These are phyloP conservation scores for Gastrolobium bilobum DNA, from an alignment of 306 rosid genomes.

Conservation along the genomic window DNA sequence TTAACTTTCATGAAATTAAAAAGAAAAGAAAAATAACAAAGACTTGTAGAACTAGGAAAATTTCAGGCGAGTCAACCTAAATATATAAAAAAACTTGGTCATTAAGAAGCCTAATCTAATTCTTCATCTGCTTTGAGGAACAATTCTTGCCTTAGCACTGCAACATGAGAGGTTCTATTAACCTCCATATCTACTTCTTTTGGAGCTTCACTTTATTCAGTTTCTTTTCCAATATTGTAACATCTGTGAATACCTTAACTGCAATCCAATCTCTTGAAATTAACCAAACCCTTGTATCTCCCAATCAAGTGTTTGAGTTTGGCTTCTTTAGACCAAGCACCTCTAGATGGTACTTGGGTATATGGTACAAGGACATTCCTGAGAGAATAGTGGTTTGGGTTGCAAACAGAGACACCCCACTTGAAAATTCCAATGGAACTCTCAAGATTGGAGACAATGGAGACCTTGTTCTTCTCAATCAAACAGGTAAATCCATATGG, in stretches of 20 bases:
- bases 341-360: constrained; percentile 63
- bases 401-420: constrained; percentile 67
- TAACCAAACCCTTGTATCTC: constrained; percentile 62
- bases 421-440: constrained; percentile 54
- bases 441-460: constrained; percentile 50
- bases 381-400: constrained; percentile 58
- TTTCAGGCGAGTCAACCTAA: too few relatives aligned
- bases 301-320: constrained; percentile 55
- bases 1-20: too few relatives aligned
- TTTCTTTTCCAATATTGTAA: constrained; percentile 24
- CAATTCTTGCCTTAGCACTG: neutral
- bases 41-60: too few relatives aligned
- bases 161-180: constrained; percentile 51
- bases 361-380: constrained; percentile 60
- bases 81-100: neutral
- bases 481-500: constrained; percentile 49
- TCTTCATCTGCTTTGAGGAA: neutral
- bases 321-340: constrained; percentile 52
- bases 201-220: neutral
- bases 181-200: constrained; percentile 10
- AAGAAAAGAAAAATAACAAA: too few relatives aligned
- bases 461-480: constrained; percentile 49
- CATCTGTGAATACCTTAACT: constrained; percentile 52
- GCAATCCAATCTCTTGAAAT: constrained; percentile 48
- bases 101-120: neutral